Base-by-base conservation (phyloP, 2,329 filamentous ascomycete species). In the Colletotrichum chlorophyti region DNA sequence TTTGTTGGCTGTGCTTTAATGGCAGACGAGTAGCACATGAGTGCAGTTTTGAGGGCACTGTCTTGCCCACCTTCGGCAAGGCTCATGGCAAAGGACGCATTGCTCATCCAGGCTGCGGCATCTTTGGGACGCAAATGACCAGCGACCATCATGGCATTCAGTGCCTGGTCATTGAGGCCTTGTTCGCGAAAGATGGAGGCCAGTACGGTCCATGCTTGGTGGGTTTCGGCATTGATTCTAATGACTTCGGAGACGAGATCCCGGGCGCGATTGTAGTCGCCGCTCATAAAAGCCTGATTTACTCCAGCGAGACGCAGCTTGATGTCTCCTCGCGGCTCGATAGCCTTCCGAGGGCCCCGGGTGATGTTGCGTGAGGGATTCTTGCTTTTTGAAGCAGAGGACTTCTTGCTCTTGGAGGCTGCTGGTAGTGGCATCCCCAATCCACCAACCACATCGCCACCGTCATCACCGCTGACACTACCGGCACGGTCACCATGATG, bases 281-380 rank as follows among this genome's bases (percentile, higher is more conserved):
- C 79, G 9, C 82, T 77, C 58, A 91, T 79, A 67, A 88, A 93
- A 5, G 86, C 84, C 59, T 87, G 80, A 58, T 87, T 90, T 3
- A 91, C 90, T 66, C 83, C 79, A 42, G 83, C 81, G 45, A 93
- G 79, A 37, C 88, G 79, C 35, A 83, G 78, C 66, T 88, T 91
- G 70, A 93, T 91, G 64, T 92, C 87, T 35, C 82, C 85, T 40
- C 87, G 84, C 14, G 87, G 88, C 68, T 91, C 88, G 8, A 84
- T 86, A 21, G 85, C 82, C 68, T 87, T 85, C 15, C 83, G 77
- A 23, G 82, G 82, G 6, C 82, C 82, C 12, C 76, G 71, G 21
- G 58, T 32, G 41, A 69, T 57, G 24, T 75, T 67, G 23, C 58
- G 60, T 5, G 53, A 35, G 5, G 53, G 14, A 24, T 34, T 34